Evolutionary conservation across 148 eudicot genomes (phyloP), one percentile per base, ranked within the genome.

Genomic region (Linanthus parryae): DNA sequence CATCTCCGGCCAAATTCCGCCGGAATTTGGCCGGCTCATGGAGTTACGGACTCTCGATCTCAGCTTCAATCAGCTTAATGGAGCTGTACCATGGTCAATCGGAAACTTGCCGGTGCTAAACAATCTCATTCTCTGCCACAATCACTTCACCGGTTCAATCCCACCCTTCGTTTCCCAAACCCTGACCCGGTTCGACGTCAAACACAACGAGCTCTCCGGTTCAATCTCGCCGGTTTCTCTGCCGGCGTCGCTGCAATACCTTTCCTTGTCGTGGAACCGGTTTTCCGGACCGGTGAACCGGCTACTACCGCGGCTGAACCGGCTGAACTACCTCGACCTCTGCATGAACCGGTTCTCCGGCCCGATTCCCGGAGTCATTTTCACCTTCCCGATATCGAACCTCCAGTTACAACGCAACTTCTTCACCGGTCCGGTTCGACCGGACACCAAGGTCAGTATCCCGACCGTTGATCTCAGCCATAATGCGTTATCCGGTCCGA

Each of bases 301-400:
- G 19, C 13, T 66, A 0, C 41, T 91, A 2, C 17, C 61, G 1
- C 52, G 64, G 0, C 36, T 86, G 6, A 75, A 67, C 71, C 66
- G 57, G 65, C 30, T 91, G n/a, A 77, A 67, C 42, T 81, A 81
- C 36, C 59, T 91, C 0, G 98, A 91, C 42, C 33, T 91, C 2
- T 78, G 95, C 38, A 14, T 73, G 72, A 91, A 91, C 79, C 84
- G 46, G 66, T 77, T 90, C 77, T 59, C 81, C 0, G 97, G 97
- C 0, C 17, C 31, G 5, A 78, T 91, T 11, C 97, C 97, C 5
- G 55, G 48, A 4, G 44, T 15, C 7, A 0, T 91, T 1, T 91
- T 91, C 38, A 44, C 61, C 1, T 83, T 60, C 67, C 94, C 84
- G 0, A 59, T 91, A 44, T 68, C 72, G 5, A 77, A 69, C 62